phyloP scores from a whole-genome alignment of 2,329 filamentous ascomycete genomes.

The Cryphonectria radicalis region DNA sequence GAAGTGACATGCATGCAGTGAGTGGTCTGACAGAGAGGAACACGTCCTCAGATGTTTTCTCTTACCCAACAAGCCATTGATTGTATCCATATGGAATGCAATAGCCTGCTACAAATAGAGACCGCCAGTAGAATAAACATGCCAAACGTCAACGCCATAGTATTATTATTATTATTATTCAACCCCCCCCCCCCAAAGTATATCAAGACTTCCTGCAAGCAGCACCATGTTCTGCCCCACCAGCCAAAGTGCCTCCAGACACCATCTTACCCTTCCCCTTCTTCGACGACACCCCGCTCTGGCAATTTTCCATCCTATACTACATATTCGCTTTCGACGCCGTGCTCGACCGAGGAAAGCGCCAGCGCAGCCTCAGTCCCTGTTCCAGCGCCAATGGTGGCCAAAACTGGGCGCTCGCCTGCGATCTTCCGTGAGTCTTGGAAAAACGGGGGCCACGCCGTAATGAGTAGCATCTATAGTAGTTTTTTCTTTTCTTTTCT shows the following conservation, averaged over 20 bases:
- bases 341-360: conserved; percentile 33
- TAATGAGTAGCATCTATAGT: no score
- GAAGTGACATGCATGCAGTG: not conserved
- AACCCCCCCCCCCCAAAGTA: not conserved
- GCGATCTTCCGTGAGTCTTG: conserved; percentile 32
- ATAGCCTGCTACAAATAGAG: not conserved
- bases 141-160: not conserved
- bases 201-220: not conserved
- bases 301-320: conserved; percentile 33
- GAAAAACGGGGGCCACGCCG: not conserved
- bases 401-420: conserved; percentile 35
- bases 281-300: conserved; percentile 36
- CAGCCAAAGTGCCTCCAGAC: conserved; percentile 13
- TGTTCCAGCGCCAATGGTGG: conserved; percentile 32
- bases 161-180: not conserved
- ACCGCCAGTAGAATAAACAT: not conserved
- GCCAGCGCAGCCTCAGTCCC: conserved; percentile 28
- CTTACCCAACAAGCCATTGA: not conserved
- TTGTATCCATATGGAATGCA: not conserved
- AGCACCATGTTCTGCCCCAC: not conserved
- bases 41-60: not conserved
- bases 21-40: not conserved
- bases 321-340: conserved; percentile 37
- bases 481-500: no score
- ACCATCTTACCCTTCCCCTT: conserved; percentile 34